Evolutionary conservation across 2,329 filamentous ascomycete genomes (phyloP).

Genomic region (Penicillium sp.): DNA sequence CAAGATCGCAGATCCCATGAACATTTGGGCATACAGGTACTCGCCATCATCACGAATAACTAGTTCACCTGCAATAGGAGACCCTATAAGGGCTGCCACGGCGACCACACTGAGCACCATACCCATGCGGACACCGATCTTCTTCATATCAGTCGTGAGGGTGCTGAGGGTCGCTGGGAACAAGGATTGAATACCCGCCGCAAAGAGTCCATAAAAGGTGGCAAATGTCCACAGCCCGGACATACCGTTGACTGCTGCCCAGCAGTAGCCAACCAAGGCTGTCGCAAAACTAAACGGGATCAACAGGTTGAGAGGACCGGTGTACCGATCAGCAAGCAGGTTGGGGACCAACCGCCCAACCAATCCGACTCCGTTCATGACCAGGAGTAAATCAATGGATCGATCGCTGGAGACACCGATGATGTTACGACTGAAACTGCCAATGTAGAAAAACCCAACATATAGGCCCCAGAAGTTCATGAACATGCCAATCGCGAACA

Average conservation of each 20-base stretch:
- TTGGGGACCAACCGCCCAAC: constrained; percentile 60
- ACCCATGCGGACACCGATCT: constrained; percentile 57
- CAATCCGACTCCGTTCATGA: constrained; percentile 64
- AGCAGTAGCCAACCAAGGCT: constrained; percentile 51
- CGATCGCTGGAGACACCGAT: constrained; percentile 44
- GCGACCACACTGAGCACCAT: constrained; percentile 56
- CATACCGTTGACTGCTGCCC: constrained; percentile 57
- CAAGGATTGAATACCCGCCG: constrained; percentile 63
- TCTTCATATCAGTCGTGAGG: constrained; percentile 54
- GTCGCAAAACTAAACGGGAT: constrained; percentile 51
- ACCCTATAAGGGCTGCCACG: constrained; percentile 56
- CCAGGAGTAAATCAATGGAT: constrained; percentile 61
- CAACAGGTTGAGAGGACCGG: constrained; percentile 63
- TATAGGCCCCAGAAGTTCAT: constrained; percentile 55
- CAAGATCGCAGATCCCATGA: constrained; percentile 49
- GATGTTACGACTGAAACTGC: constrained; percentile 42
- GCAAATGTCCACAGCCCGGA: constrained; percentile 62
- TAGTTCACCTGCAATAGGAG: constrained; percentile 56
- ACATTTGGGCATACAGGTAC: constrained; percentile 55
- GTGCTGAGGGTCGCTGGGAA: constrained; percentile 64
- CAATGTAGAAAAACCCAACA: constrained; percentile 53
- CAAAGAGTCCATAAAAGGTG: constrained; percentile 63
- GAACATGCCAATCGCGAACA: constrained; percentile 46
- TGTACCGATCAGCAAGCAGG: constrained; percentile 56
- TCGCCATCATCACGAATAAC: constrained; percentile 47